These are phyloP conservation scores for Vairimorpha ceranae DNA, from an alignment of 371 early-diverging fungal genomes.

Conservation along the genomic window DNA sequence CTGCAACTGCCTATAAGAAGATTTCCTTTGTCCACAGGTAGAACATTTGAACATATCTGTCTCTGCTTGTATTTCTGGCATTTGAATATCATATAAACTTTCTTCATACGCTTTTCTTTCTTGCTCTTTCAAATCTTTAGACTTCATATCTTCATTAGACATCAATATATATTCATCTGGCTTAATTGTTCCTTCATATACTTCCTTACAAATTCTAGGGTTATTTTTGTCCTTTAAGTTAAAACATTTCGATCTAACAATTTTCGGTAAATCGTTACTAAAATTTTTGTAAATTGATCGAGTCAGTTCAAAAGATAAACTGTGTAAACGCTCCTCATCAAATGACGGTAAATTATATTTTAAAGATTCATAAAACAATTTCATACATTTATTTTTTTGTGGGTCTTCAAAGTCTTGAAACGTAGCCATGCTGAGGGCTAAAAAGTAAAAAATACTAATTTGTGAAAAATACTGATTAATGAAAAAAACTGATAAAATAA, in stretches of 20 bases:
- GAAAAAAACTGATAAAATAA: too few species aligned
- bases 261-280: constrained; percentile 29
- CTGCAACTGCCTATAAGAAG: constrained; percentile 63
- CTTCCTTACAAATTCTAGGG: constrained; percentile 44
- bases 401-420: constrained; percentile 7
- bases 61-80: constrained; percentile 61
- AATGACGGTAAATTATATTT: constrained; percentile 12
- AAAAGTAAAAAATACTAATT: not conserved
- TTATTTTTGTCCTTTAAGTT: constrained; percentile 62
- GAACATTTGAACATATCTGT: constrained; percentile 63
- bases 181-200: constrained; percentile 57
- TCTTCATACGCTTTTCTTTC: constrained; percentile 55
- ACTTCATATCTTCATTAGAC: constrained; percentile 62
- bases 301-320: constrained; percentile 30
- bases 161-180: constrained; percentile 57
- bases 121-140: constrained; percentile 47
- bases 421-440: not conserved
- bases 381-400: constrained; percentile 43
- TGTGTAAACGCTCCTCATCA: not conserved
- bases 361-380: constrained; percentile 47
- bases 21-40: constrained; percentile 63
- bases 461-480: too few species aligned
- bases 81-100: constrained; percentile 53
- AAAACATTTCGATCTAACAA: constrained; percentile 57
- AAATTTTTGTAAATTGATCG: not conserved